Percentiles rank a stretch among this genome's conserved stretches.
Evolutionary conservation across 345 rosid species (phyloP).

Genomic region (Eutrema yunnanense): DNA sequence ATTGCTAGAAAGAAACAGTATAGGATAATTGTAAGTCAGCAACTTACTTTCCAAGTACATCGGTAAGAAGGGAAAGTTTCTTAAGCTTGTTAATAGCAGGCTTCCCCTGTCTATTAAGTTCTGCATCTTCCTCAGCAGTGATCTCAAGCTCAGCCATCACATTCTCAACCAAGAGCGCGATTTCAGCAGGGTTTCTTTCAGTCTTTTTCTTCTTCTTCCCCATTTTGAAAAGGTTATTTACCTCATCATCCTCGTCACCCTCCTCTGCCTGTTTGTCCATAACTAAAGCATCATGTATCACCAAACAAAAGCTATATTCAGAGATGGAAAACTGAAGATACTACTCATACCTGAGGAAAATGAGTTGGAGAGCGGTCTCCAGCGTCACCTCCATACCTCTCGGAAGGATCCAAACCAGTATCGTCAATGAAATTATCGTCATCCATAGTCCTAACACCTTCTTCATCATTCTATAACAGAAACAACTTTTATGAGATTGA

Average conservation of each 20-base stretch:
- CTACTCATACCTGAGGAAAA: constrained; percentile 22
- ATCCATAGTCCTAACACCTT: constrained; percentile 73
- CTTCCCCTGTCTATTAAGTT: constrained; percentile 70
- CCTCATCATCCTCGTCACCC: constrained; percentile 85
- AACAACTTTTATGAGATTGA: not conserved
- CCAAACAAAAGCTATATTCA: not conserved
- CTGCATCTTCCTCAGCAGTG: constrained; percentile 90
- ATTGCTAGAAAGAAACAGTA: not conserved
- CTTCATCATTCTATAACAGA: constrained; percentile 71
- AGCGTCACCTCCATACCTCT: constrained; percentile 62
- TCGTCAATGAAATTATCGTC: constrained; percentile 95
- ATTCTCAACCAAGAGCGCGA: constrained; percentile 77
- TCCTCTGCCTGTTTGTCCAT: constrained; percentile 64
- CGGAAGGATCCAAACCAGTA: constrained; percentile 79
- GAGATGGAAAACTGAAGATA: not conserved
- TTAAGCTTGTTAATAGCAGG: constrained; percentile 94
- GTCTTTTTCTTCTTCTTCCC: constrained; percentile 80
- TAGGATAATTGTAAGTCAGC: not conserved
- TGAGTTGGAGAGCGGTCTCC: constrained; percentile 76
- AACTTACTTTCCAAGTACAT: constrained; percentile 90
- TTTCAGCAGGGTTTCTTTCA: constrained; percentile 90
- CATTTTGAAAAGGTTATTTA: constrained; percentile 76
- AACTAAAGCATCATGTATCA: not conserved
- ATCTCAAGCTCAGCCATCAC: constrained; percentile 99
- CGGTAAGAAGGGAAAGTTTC: constrained; percentile 83